Conservation (phyloP, 176 grass and related monocot genomes). For the Phyllostachys edulis region DNA sequence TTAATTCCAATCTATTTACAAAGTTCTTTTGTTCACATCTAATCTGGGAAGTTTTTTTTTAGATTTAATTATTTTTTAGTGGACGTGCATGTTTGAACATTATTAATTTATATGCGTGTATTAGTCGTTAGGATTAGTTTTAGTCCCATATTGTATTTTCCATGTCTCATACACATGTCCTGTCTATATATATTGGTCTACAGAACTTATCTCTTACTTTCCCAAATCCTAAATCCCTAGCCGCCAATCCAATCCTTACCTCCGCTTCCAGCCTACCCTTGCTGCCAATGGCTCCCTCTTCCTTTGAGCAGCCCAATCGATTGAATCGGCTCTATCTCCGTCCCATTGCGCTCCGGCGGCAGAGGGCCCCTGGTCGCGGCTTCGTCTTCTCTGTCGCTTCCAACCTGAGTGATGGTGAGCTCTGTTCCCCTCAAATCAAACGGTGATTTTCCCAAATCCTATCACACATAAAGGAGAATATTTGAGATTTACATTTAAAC, state of each 20-base stretch:
- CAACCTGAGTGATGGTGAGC: background rate
- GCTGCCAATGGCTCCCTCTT: slow-evolving; percentile 26
- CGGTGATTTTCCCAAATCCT: background rate
- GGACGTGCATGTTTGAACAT: background rate
- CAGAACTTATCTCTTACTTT: slow-evolving; percentile 1
- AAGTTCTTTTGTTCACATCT: background rate
- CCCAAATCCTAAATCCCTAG: slow-evolving; percentile 26
- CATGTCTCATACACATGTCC: background rate
- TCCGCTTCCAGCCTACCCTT: background rate
- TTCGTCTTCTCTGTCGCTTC: background rate
- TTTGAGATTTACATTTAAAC: background rate
- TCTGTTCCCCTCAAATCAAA: slow-evolving; percentile 8
- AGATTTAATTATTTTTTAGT: slow-evolving; percentile 11
- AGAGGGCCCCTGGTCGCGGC: background rate
- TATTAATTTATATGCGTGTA: background rate
- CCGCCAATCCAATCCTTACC: background rate
- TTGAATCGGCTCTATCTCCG: background rate
- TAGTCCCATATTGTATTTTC: slow-evolving; percentile 6
- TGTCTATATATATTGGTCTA: slow-evolving; percentile 17
- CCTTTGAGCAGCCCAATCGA: background rate
- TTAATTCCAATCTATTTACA: background rate
- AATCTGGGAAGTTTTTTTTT: slow-evolving; percentile 2
- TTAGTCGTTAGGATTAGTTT: background rate
- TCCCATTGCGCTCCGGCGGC: background rate
- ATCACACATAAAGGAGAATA: background rate